A percentile compares a stretch with the other conserved stretches of the same genome.
Evolutionary conservation across 2,329 filamentous ascomycete genomes (phyloP).

Genomic region (Colletotrichum echinochloae): DNA sequence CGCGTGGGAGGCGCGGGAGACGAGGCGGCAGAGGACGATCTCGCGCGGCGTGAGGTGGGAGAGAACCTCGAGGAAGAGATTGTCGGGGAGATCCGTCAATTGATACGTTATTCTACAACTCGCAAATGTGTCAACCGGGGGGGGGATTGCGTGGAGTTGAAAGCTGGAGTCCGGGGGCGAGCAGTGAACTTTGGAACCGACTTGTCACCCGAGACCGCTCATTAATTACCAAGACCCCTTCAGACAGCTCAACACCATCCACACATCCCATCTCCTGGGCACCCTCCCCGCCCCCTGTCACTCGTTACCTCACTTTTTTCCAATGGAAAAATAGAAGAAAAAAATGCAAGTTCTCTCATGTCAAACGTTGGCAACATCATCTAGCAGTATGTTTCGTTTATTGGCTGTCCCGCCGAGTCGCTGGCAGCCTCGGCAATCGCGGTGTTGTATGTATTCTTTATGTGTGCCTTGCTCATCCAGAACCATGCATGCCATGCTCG

Average conservation of each 20-base stretch:
- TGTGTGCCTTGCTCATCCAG: constrained; percentile 6
- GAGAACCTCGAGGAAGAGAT: constrained; percentile 68
- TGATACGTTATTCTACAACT: constrained; percentile 45
- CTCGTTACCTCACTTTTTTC: background rate
- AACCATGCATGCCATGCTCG: constrained; percentile 14
- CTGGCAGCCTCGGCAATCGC: background rate
- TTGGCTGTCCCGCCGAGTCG: background rate
- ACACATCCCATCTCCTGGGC: background rate
- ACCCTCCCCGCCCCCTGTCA: background rate
- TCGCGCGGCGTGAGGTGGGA: constrained; percentile 62
- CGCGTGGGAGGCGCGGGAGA: constrained; percentile 61
- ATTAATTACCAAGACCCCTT: background rate
- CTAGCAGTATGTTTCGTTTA: background rate
- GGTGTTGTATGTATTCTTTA: background rate
- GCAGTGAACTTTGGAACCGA: background rate
- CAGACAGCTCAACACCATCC: too few species aligned
- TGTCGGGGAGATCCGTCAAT: constrained; percentile 63
- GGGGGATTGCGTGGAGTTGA: background rate
- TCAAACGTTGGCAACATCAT: background rate
- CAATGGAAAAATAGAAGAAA: background rate
- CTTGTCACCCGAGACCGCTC: background rate
- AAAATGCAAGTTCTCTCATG: background rate
- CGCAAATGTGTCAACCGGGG: too few species aligned
- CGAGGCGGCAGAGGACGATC: constrained; percentile 62
- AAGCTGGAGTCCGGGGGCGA: background rate